These are phyloP conservation scores for Camellia sinensis DNA, from an alignment of 148 eudicot genomes.

Conservation along the genomic window DNA sequence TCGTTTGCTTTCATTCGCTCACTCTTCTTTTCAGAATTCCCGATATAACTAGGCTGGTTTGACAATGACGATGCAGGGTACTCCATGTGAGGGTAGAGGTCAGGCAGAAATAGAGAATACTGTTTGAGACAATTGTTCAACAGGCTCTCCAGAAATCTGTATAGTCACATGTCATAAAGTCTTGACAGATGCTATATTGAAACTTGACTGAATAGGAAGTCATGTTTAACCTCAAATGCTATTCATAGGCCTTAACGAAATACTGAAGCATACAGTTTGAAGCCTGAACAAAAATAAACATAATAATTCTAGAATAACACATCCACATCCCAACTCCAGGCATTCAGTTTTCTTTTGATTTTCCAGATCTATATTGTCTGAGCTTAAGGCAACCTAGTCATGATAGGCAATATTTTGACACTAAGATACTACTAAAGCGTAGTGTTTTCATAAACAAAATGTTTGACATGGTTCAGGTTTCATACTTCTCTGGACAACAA, in stretches of 20 bases:
- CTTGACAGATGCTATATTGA: not conserved
- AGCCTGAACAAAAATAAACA: not conserved
- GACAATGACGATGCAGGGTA: slow-evolving; percentile 19
- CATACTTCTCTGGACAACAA: no score
- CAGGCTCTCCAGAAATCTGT: slow-evolving; percentile 57
- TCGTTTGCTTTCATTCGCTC: slow-evolving; percentile 26
- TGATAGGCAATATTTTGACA: no score
- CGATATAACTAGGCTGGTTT: slow-evolving; percentile 20
- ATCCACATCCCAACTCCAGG: no score
- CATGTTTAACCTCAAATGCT: not conserved
- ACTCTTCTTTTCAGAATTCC: slow-evolving; percentile 26
- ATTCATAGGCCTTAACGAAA: no score
- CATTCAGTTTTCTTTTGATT: not conserved
- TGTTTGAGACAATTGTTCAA: slow-evolving; percentile 37
- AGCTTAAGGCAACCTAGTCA: not conserved
- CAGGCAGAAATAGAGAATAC: slow-evolving; percentile 40
- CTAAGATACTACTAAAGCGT: no score
- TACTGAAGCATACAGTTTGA: no score
- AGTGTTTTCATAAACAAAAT: no score
- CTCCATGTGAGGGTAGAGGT: slow-evolving; percentile 39
- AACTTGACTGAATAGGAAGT: not conserved
- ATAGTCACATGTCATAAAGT: not conserved
- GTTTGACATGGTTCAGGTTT: no score
- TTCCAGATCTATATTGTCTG: not conserved
- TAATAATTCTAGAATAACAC: not conserved